phyloP scores from a whole-genome alignment of 352 stramenopile species.

The Phytophthora fragariae region DNA sequence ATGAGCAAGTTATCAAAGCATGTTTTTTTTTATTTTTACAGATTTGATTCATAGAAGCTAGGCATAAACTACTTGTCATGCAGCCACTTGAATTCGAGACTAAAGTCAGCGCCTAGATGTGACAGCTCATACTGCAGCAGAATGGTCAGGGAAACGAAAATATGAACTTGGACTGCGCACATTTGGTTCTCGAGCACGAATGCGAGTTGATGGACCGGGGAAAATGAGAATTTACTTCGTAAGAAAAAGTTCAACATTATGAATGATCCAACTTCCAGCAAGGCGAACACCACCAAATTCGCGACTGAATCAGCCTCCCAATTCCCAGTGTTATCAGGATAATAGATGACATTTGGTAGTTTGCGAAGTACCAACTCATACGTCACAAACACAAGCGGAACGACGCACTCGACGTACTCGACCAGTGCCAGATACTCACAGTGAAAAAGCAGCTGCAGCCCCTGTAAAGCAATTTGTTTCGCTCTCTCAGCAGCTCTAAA shows the following conservation, averaged over 20 bases:
- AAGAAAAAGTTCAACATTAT: constrained; percentile 30
- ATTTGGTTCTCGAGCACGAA: constrained; percentile 50
- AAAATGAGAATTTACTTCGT: constrained; percentile 36
- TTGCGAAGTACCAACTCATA: constrained; percentile 42
- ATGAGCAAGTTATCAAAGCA: no score
- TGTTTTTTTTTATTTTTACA: no score
- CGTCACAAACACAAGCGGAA: constrained; percentile 35
- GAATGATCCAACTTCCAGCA: constrained; percentile 42
- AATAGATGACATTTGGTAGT: constrained; percentile 42
- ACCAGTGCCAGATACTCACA: constrained; percentile 36
- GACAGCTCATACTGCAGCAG: constrained; percentile 22
- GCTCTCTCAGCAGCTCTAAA: neutral
- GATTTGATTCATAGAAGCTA: no score
- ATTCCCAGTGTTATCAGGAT: constrained; percentile 10
- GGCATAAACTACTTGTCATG: neutral
- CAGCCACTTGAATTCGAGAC: constrained; percentile 1
- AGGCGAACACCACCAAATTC: constrained; percentile 29
- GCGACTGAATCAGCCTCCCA: neutral
- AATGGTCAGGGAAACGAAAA: constrained; percentile 11
- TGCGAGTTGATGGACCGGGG: constrained; percentile 34
- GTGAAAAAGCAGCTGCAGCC: constrained; percentile 36
- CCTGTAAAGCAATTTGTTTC: constrained; percentile 3
- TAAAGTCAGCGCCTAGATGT: constrained; percentile 3
- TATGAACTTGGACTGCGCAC: constrained; percentile 10
- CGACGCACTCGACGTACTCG: constrained; percentile 45